phyloP scores from a whole-genome alignment of 371 early-diverging fungal species.

The Apophysomyces ossiformis region DNA sequence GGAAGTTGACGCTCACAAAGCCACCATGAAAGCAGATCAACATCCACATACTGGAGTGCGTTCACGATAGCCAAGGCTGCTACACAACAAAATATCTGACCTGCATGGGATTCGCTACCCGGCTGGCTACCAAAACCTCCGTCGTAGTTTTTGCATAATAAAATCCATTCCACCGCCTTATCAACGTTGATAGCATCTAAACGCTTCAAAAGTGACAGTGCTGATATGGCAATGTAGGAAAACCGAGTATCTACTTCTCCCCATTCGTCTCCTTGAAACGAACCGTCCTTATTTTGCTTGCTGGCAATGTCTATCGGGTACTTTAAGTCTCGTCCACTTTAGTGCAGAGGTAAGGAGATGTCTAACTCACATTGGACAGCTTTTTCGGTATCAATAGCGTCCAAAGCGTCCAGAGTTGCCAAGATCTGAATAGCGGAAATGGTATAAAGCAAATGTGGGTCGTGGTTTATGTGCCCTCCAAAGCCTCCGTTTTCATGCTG shows the following conservation, averaged over 20 bases:
- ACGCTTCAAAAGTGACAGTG: conserved; percentile 76
- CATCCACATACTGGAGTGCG: conserved; percentile 73
- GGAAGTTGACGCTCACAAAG: conserved; percentile 91
- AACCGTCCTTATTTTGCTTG: conserved; percentile 76
- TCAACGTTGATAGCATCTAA: conserved; percentile 74
- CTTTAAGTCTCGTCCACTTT: not conserved
- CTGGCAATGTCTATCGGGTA: conserved; percentile 48
- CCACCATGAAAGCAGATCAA: conserved; percentile 86
- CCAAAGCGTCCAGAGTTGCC: conserved; percentile 80
- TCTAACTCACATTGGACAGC: conserved; percentile 71
- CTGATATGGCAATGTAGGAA: conserved; percentile 83
- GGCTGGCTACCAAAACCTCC: conserved; percentile 96
- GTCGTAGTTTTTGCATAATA: conserved; percentile 92
- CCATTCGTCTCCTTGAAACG: conserved; percentile 91
- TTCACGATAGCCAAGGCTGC: conserved; percentile 85
- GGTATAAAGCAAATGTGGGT: conserved; percentile 92
- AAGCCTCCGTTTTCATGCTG: conserved; percentile 90
- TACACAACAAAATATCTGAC: conserved; percentile 94
- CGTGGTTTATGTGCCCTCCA: conserved; percentile 88
- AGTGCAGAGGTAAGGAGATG: not conserved
- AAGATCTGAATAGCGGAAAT: conserved; percentile 95
- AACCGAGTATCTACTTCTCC: conserved; percentile 97
- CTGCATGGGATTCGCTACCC: conserved; percentile 97
- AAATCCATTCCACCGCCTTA: conserved; percentile 79
- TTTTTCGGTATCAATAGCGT: conserved; percentile 69